These are phyloP conservation scores for Lablab purpureus DNA, from an alignment of 306 rosid genomes.

Conservation along the genomic window DNA sequence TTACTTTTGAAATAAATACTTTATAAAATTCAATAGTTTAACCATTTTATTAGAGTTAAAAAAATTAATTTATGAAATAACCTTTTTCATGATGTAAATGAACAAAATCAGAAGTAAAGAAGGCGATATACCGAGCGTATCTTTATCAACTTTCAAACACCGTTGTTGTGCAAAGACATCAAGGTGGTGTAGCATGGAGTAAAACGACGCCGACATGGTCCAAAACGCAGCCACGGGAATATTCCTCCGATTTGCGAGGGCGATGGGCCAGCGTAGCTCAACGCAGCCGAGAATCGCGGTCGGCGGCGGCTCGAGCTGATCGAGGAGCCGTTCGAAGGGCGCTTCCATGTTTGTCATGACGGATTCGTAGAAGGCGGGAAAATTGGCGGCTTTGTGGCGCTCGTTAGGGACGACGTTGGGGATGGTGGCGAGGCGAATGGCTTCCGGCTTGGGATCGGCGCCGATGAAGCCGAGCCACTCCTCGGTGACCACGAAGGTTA, in stretches of 20 bases:
- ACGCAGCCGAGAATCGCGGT: conserved; percentile 45
- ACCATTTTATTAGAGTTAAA: too few species aligned
- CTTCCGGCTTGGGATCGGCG: conserved; percentile 50
- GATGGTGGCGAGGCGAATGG: conserved; percentile 52
- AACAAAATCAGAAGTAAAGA: not conserved
- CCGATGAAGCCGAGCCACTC: conserved; percentile 61
- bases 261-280: conserved; percentile 47
- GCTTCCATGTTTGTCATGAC: conserved; percentile 55
- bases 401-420: conserved; percentile 62
- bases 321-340: conserved; percentile 59
- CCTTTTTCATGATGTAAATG: not conserved
- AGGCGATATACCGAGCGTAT: conserved; percentile 28
- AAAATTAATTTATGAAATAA: too few species aligned
- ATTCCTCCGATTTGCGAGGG: conserved; percentile 46
- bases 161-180: conserved; percentile 11
- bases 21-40: not conserved
- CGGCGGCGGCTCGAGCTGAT: conserved; percentile 50
- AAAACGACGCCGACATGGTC: conserved; percentile 56
- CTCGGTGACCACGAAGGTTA: conserved; percentile 61
- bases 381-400: conserved; percentile 39
- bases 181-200: conserved; percentile 39
- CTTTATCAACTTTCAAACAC: not conserved
- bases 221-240: conserved; percentile 57
- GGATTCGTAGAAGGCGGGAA: conserved; percentile 48
- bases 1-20: not conserved